These are phyloP conservation scores for Phytopythium oedochilum DNA, from an alignment of 352 stramenopile species.

Conservation along the genomic window DNA sequence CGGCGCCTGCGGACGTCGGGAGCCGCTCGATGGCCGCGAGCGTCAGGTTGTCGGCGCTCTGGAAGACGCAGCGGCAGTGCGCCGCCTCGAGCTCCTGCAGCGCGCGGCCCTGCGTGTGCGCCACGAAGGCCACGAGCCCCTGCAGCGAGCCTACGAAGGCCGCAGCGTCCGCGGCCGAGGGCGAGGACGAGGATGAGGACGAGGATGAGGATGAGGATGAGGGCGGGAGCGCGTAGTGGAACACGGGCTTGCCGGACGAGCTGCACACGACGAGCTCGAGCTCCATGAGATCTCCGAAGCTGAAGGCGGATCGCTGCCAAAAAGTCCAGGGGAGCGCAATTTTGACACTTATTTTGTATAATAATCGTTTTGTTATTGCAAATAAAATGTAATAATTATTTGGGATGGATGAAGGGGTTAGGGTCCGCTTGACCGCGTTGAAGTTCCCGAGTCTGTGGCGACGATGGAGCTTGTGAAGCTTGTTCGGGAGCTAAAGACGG, in stretches of 20 bases:
- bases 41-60: conserved; percentile 39
- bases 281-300: too few relatives aligned
- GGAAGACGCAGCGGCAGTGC: conserved; percentile 42
- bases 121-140: conserved; percentile 55
- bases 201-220: neutral
- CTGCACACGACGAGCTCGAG: conserved; percentile 40
- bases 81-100: conserved; percentile 41
- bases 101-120: conserved; percentile 49
- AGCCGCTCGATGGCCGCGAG: conserved; percentile 43
- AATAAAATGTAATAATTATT: too few relatives aligned
- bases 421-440: too few relatives aligned
- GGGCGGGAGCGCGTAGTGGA: conserved; percentile 14
- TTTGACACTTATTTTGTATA: too few relatives aligned
- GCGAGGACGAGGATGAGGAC: neutral
- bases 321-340: too few relatives aligned
- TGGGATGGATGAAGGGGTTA: too few relatives aligned
- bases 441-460: too few relatives aligned
- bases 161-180: conserved; percentile 14
- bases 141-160: conserved; percentile 64
- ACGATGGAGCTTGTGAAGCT: too few relatives aligned
- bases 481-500: too few relatives aligned
- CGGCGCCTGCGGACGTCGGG: too few relatives aligned
- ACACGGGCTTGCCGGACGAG: conserved; percentile 42
- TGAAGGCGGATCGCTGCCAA: too few relatives aligned
- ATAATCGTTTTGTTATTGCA: too few relatives aligned